These are phyloP conservation scores for Craterostigma plantagineum DNA, from an alignment of 257 asterid genomes.

Conservation along the genomic window DNA sequence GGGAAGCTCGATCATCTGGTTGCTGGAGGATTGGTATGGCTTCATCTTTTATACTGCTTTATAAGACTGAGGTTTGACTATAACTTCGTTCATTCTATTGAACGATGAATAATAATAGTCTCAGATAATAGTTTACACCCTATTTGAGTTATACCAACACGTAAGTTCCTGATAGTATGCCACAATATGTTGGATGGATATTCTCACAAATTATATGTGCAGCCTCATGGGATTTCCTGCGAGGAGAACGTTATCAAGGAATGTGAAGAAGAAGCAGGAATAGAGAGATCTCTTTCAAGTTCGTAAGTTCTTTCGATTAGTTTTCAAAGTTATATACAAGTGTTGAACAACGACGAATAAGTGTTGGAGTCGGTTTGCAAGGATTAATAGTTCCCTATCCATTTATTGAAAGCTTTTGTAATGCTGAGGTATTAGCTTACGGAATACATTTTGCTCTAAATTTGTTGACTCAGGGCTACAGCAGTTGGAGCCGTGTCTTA, in stretches of 20 bases:
- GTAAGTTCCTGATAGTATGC: no score
- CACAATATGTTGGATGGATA: no score
- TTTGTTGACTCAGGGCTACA: constrained; percentile 38
- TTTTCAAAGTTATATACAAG: not conserved
- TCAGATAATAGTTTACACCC: no score
- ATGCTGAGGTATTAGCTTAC: not conserved
- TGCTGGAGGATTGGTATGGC: constrained; percentile 84
- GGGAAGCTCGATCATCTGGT: constrained; percentile 93
- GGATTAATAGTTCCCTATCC: no score
- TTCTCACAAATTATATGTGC: constrained; percentile 5
- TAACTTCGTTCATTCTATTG: no score
- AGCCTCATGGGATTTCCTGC: constrained; percentile 87
- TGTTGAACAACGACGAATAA: no score
- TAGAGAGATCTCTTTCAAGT: constrained; percentile 52
- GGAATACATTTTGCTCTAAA: constrained; percentile 5
- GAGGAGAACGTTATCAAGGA: constrained; percentile 72
- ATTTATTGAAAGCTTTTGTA: no score
- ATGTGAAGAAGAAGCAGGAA: constrained; percentile 93
- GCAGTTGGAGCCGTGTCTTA: constrained; percentile 86
- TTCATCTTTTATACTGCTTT: constrained; percentile 4
- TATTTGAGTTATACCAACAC: no score
- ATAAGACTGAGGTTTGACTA: no score
- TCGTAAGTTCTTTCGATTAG: constrained; percentile 22
- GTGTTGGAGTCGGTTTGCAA: no score
- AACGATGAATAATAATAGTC: no score